phyloP scores from a whole-genome alignment of 306 rosid genomes.

The Potentilla sterilis region DNA sequence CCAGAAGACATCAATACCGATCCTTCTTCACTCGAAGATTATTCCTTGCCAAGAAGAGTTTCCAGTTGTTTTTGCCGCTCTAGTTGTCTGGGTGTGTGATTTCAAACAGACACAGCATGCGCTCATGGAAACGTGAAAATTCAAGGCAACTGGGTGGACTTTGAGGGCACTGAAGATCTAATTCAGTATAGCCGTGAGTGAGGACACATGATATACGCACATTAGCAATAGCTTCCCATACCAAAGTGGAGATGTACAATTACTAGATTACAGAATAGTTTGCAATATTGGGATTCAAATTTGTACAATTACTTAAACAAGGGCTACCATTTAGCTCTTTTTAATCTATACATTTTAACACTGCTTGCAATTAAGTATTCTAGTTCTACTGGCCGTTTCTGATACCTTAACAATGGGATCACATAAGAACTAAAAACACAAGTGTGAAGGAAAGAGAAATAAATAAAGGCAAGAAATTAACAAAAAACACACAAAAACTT shows the following conservation, averaged over 20 bases:
- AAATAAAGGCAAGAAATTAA: too few species aligned
- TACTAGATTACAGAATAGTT: constrained; percentile 14
- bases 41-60: constrained; percentile 62
- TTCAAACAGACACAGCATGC: not conserved
- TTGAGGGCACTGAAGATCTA: not conserved
- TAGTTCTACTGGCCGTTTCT: too few species aligned
- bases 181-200: not conserved
- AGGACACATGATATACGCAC: not conserved
- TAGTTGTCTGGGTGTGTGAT: constrained; percentile 51
- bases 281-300: constrained; percentile 4
- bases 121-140: not conserved
- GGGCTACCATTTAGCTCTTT: constrained; percentile 1
- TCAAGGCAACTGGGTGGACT: not conserved
- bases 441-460: too few species aligned
- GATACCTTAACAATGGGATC: too few species aligned
- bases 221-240: constrained; percentile 14
- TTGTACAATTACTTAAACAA: constrained; percentile 9
- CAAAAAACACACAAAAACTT: too few species aligned
- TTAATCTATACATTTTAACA: not conserved
- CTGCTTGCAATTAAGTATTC: not conserved
- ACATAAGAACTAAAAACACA: too few species aligned
- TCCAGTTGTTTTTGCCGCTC: constrained; percentile 43
- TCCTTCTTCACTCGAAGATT: constrained; percentile 59
- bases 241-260: not conserved
- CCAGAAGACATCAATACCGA: constrained; percentile 53